Conservation (phyloP, 78 protist species). For the Capsaspora owczarzaki region DNA sequence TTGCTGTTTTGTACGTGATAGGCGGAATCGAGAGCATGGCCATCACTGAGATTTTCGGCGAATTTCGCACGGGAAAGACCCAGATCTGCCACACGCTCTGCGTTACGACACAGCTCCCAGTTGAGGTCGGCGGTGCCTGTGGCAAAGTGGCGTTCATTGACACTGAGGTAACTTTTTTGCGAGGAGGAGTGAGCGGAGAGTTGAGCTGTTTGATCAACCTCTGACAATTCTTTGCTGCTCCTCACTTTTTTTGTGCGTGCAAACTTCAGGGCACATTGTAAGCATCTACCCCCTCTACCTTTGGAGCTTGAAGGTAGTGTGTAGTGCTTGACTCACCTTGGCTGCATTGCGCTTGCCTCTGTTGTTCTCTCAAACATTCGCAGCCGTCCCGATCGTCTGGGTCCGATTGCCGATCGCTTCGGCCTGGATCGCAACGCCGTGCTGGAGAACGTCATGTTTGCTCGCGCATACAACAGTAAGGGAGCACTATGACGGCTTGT, state of each 20-base stretch:
- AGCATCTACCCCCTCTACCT: too few relatives aligned
- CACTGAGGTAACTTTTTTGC: constrained; percentile 95
- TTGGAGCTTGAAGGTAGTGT: too few relatives aligned
- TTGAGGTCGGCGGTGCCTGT: constrained; percentile 81
- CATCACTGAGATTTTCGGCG: constrained; percentile 98
- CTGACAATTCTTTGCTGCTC: neutral
- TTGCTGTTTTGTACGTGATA: too few relatives aligned
- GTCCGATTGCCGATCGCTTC: constrained; percentile 84
- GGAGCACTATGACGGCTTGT: neutral
- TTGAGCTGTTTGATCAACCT: neutral
- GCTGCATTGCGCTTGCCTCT: neutral
- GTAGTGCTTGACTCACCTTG: too few relatives aligned
- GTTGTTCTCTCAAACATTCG: neutral
- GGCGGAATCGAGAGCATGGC: constrained; percentile 97
- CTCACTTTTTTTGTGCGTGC: neutral
- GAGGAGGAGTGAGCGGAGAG: neutral
- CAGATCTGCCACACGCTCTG: constrained; percentile 61
- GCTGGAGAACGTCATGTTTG: constrained; percentile 93
- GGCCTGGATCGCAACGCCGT: constrained; percentile 71
- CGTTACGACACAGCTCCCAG: constrained; percentile 66
- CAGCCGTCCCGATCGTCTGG: constrained; percentile 93
- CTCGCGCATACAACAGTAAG: constrained; percentile 83
- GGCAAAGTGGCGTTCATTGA: constrained; percentile 97
- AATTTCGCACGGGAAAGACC: constrained; percentile 95
- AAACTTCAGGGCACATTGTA: too few relatives aligned